Evolutionary conservation across 305 asterid species (phyloP).

Genomic region (Fraxinus albicans): DNA sequence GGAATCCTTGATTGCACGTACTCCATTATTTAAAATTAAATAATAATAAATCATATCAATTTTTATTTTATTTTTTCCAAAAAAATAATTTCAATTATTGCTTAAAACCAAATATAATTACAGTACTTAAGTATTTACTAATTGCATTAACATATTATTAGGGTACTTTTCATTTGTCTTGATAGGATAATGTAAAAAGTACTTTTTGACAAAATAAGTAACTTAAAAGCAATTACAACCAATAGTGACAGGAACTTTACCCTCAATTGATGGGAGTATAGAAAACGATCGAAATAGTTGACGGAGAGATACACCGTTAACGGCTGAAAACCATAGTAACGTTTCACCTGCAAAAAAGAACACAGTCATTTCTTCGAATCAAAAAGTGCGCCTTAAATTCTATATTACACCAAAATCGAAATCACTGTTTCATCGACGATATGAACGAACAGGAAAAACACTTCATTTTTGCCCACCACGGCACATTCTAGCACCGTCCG

Average conservation of each 20-base stretch:
- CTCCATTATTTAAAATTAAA: conserved; percentile 11
- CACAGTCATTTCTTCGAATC: conserved; percentile 29
- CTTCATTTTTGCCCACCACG: conserved; percentile 2
- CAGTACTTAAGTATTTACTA: not conserved
- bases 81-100: conserved; percentile 16
- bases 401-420: conserved; percentile 19
- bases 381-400: conserved; percentile 18
- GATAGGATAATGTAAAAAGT: not conserved
- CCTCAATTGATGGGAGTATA: conserved; percentile 67
- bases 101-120: conserved; percentile 4
- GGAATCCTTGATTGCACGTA: not conserved
- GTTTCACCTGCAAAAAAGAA: conserved; percentile 58
- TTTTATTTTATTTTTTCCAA: no score
- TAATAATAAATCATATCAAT: not conserved
- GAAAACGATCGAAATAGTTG: conserved; percentile 81
- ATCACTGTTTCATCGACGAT: conserved; percentile 36
- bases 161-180: not conserved
- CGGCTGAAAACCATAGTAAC: conserved; percentile 72
- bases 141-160: not conserved
- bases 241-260: conserved; percentile 48
- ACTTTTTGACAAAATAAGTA: not conserved
- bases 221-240: not conserved
- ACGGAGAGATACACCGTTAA: conserved; percentile 85
- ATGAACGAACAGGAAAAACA: not conserved
- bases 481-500: conserved; percentile 22